These are phyloP conservation scores for Dictyostelium capitatum DNA, from an alignment of 78 protist genomes.

Conservation along the genomic window DNA sequence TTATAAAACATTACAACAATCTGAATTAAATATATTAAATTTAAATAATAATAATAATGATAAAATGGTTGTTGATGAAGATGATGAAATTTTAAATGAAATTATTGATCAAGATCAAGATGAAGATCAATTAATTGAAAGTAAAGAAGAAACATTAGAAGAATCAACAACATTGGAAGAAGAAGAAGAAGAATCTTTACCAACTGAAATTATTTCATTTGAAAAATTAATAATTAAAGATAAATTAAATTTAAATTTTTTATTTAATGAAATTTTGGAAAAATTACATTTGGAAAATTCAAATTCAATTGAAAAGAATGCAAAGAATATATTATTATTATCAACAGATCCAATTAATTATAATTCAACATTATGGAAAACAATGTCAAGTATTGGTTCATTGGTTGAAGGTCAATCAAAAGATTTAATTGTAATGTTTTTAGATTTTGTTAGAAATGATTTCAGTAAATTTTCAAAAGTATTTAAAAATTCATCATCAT, in stretches of 20 bases:
- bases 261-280: slow-evolving; percentile 26
- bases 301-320: neutral
- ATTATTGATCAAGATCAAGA: slow-evolving; percentile 23
- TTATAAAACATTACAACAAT: slow-evolving; percentile 12
- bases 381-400: slow-evolving; percentile 21
- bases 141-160: neutral
- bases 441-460: slow-evolving; percentile 35
- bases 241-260: neutral
- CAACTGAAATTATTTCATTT: neutral
- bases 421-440: slow-evolving; percentile 30
- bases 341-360: slow-evolving; percentile 22
- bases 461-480: slow-evolving; percentile 1
- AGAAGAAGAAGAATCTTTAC: slow-evolving; percentile 1
- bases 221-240: slow-evolving; percentile 3
- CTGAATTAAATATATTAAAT: slow-evolving; percentile 10
- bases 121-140: neutral
- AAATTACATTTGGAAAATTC: neutral
- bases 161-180: neutral
- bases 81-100: slow-evolving; percentile 20
- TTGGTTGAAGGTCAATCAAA: slow-evolving; percentile 28
- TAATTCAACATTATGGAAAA: slow-evolving; percentile 47
- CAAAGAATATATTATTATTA: slow-evolving; percentile 28
- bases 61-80: neutral
- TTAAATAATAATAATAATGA: slow-evolving; percentile 14
- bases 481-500: neutral